phyloP scores from a whole-genome alignment of 2,329 filamentous ascomycete species.

The Colletotrichum sojae region DNA sequence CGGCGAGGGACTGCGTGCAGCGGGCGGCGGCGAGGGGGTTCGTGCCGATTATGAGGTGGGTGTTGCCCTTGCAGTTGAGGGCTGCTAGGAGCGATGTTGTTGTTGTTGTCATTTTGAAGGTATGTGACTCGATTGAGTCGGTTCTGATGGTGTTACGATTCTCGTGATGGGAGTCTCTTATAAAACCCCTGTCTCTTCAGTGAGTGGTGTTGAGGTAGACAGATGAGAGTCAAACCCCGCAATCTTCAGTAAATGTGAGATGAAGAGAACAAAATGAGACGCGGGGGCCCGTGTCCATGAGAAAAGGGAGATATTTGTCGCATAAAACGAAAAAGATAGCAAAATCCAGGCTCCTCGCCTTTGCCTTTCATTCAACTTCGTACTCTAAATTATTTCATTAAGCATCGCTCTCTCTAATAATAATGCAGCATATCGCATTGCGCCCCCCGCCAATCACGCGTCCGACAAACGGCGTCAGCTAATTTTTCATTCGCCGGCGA shows the following conservation, averaged over 20 bases:
- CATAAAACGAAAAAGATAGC: too few relatives aligned
- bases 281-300: too few relatives aligned
- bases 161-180: not conserved
- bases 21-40: conserved; percentile 90
- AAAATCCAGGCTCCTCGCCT: too few relatives aligned
- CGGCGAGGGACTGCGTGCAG: conserved; percentile 83
- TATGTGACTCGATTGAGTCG: not conserved
- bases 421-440: not conserved
- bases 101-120: conserved; percentile 25
- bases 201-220: conserved; percentile 1
- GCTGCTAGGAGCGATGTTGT: conserved; percentile 76
- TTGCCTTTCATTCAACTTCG: not conserved
- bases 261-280: too few relatives aligned
- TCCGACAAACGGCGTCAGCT: conserved; percentile 30
- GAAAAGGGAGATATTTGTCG: too few relatives aligned
- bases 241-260: too few relatives aligned
- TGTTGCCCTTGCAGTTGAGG: conserved; percentile 76
- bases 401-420: too few relatives aligned
- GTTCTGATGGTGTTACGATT: not conserved
- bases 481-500: conserved; percentile 40
- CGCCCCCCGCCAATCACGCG: conserved; percentile 37
- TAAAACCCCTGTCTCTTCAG: conserved; percentile 29
- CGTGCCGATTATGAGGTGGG: conserved; percentile 89
- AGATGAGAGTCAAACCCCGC: not conserved
- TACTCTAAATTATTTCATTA: not conserved